A percentile compares a stretch with the other conserved stretches of the same genome.
phyloP scores from a whole-genome alignment of 2,329 filamentous ascomycete species.

The Clonostachys rhizophaga region DNA sequence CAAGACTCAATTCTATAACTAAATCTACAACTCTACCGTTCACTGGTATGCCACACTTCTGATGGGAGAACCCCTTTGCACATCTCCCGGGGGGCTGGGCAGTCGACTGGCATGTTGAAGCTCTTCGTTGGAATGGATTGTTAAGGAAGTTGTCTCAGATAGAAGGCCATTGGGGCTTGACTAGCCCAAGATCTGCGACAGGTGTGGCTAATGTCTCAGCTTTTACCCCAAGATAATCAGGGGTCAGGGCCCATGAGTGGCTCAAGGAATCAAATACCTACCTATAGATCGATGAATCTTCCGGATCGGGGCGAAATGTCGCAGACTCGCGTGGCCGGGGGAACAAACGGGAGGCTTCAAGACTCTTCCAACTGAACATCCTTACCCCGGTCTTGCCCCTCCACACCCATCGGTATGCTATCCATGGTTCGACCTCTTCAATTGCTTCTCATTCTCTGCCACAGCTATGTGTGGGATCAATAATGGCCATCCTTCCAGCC shows the following conservation, averaged over 20 bases:
- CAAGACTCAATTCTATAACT: too few species aligned
- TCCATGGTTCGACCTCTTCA: too few species aligned
- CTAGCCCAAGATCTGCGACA: background rate
- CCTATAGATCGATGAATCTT: background rate
- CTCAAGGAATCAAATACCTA: background rate
- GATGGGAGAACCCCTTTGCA: too few species aligned
- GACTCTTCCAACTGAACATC: too few species aligned
- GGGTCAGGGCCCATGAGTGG: background rate
- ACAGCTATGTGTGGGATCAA: background rate
- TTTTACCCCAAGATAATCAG: background rate
- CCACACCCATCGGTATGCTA: too few species aligned
- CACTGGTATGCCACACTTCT: too few species aligned
- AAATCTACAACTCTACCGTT: too few species aligned
- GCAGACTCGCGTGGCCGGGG: background rate
- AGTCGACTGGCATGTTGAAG: background rate
- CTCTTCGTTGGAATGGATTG: constrained; percentile 1
- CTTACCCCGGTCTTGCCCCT: too few species aligned
- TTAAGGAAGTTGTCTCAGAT: background rate
- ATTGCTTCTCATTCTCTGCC: too few species aligned
- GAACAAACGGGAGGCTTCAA: too few species aligned
- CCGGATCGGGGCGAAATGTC: background rate
- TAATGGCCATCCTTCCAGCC: too few species aligned
- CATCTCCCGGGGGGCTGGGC: too few species aligned
- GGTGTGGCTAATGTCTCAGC: background rate
- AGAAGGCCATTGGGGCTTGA: background rate